Conservation (phyloP, 139 green algal species). For the Haematococcus sp. region DNA sequence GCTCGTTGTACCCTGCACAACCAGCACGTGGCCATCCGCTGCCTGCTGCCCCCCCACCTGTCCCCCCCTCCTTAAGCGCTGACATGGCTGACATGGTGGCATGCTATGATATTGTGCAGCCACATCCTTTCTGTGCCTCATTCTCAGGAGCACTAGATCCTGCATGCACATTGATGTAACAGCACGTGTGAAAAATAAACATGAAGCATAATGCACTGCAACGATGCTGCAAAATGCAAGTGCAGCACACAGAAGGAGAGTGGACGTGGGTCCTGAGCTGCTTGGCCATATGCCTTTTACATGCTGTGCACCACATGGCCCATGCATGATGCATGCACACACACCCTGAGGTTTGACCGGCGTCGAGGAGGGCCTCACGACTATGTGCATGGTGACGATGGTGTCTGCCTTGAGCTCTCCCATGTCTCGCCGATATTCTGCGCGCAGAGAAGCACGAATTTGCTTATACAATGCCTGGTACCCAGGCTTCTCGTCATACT, state of each 20-base stretch:
- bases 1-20: no score
- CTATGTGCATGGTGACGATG: slow-evolving; percentile 50
- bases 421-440: slow-evolving; percentile 52
- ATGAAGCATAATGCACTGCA: no score
- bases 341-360: slow-evolving; percentile 16
- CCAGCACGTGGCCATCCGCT: no score
- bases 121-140: slow-evolving; percentile 21
- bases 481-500: not conserved
- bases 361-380: slow-evolving; percentile 27
- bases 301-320: no score
- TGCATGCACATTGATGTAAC: not conserved
- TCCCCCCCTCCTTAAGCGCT: no score
- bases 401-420: slow-evolving; percentile 48
- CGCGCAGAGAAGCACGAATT: not conserved
- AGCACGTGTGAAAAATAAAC: no score
- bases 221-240: no score
- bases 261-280: no score
- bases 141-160: slow-evolving; percentile 17
- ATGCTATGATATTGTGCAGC: slow-evolving; percentile 15
- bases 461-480: not conserved
- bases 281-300: slow-evolving; percentile 1
- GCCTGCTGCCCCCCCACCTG: no score
- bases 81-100: no score
- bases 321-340: not conserved
- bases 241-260: no score